phyloP scores from a whole-genome alignment of 1,284 basidiomycete genomes.

The Ceratobasidium papillatum region DNA sequence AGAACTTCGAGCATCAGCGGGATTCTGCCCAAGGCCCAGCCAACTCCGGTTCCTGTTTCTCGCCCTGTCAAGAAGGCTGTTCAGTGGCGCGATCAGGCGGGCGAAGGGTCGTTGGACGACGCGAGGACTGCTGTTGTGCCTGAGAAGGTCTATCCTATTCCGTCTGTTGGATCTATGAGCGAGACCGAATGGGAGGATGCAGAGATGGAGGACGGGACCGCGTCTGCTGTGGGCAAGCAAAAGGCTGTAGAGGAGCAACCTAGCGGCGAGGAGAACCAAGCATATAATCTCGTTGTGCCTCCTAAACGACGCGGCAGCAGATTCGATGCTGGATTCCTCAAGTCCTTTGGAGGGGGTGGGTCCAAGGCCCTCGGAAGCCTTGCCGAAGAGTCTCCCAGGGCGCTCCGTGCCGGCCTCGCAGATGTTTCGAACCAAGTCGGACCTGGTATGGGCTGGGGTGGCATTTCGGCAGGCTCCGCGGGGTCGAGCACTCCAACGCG shows the following conservation, averaged over 20 bases:
- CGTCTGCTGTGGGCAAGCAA: not conserved
- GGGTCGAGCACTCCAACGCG: conserved; percentile 51
- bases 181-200: conserved; percentile 85
- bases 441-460: conserved; percentile 62
- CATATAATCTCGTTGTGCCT: conserved; percentile 54
- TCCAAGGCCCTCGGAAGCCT: conserved; percentile 63
- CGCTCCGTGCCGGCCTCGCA: conserved; percentile 33
- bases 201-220: conserved; percentile 55
- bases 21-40: conserved; percentile 25
- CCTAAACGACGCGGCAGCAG: conserved; percentile 61
- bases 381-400: conserved; percentile 55
- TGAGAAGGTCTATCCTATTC: conserved; percentile 46
- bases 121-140: conserved; percentile 55
- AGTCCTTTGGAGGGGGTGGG: conserved; percentile 53
- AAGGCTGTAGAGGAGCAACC: conserved; percentile 32
- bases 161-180: conserved; percentile 10
- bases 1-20: conserved; percentile 36
- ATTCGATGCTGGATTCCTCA: conserved; percentile 74
- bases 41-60: conserved; percentile 18
- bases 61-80: conserved; percentile 71
- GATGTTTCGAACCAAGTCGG: conserved; percentile 42
- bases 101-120: conserved; percentile 83
- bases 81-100: conserved; percentile 89
- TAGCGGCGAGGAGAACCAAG: conserved; percentile 69
- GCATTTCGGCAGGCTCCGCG: conserved; percentile 60